These are phyloP conservation scores for Lichtheimia ramosa DNA, from an alignment of 371 early-diverging fungal species.

Conservation along the genomic window DNA sequence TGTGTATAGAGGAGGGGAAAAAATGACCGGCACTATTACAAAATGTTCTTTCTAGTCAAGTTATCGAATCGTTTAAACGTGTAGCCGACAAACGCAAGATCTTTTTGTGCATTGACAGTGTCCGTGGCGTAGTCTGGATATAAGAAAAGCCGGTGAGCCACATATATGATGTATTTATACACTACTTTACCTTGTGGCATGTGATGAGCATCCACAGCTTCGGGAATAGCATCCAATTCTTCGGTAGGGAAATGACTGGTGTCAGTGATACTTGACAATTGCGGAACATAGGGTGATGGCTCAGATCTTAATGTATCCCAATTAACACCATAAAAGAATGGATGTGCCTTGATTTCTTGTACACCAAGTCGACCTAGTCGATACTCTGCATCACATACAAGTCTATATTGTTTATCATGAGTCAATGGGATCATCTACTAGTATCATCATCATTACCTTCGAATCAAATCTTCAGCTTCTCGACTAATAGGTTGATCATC, in stretches of 20 bases:
- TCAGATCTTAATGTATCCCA: conserved; percentile 86
- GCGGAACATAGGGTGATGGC: conserved; percentile 93
- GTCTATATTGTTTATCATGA: conserved; percentile 40
- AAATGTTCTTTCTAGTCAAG: conserved; percentile 74
- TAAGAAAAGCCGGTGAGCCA: background rate
- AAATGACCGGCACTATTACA: conserved; percentile 33
- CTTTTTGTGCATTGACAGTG: conserved; percentile 71
- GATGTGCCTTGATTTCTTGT: conserved; percentile 89
- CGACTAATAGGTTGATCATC: conserved; percentile 89
- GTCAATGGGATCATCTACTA: background rate
- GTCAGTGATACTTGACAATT: conserved; percentile 92
- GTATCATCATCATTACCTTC: conserved; percentile 46
- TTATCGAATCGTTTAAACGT: conserved; percentile 94
- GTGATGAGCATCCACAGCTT: conserved; percentile 34
- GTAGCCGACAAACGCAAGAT: conserved; percentile 95
- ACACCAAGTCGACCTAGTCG: conserved; percentile 82
- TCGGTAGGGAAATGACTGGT: conserved; percentile 97
- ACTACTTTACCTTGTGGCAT: conserved; percentile 16
- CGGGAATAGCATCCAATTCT: conserved; percentile 79
- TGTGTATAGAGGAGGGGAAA: too few relatives aligned
- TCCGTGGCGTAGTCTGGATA: conserved; percentile 29
- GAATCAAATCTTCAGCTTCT: conserved; percentile 91
- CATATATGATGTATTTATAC: too few relatives aligned
- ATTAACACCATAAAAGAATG: conserved; percentile 94
- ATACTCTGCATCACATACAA: conserved; percentile 84